These are phyloP conservation scores for Lolium rigidum DNA, from an alignment of 176 grass and related monocot genomes.

Conservation along the genomic window DNA sequence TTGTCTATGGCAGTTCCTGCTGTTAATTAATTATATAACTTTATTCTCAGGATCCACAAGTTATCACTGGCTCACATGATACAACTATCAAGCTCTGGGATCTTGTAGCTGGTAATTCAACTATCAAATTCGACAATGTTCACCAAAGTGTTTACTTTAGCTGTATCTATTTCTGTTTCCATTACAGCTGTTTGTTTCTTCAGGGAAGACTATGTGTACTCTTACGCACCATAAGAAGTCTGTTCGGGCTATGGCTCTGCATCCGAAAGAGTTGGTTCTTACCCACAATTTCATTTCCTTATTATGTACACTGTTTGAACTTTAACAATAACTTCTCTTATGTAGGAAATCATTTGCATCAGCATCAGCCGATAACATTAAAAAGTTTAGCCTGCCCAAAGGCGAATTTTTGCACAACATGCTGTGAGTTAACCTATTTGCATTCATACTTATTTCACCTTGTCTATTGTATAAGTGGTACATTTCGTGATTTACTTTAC, in stretches of 20 bases:
- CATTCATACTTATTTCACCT: neutral
- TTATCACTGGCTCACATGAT: constrained; percentile 98
- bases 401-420: constrained; percentile 99
- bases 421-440: constrained; percentile 68
- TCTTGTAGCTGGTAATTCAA: constrained; percentile 86
- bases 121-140: constrained; percentile 10
- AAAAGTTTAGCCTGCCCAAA: constrained; percentile 91
- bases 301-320: constrained; percentile 17
- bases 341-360: constrained; percentile 89
- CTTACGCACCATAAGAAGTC: constrained; percentile 98
- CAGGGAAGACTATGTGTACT: constrained; percentile 95
- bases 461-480: neutral
- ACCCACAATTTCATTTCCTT: constrained; percentile 27
- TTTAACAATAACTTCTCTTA: constrained; percentile 28
- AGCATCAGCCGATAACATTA: constrained; percentile 97
- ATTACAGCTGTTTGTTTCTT: constrained; percentile 44
- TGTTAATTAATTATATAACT: constrained; percentile 26
- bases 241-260: constrained; percentile 89
- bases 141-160: neutral
- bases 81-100: constrained; percentile 98
- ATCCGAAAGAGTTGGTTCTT: constrained; percentile 86
- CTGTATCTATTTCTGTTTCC: constrained; percentile 9
- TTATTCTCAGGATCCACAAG: constrained; percentile 90
- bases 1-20: neutral
- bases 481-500: neutral